Base-by-base conservation (phyloP, 2,329 filamentous ascomycete species). In the Chalaropsis ovoidea region DNA sequence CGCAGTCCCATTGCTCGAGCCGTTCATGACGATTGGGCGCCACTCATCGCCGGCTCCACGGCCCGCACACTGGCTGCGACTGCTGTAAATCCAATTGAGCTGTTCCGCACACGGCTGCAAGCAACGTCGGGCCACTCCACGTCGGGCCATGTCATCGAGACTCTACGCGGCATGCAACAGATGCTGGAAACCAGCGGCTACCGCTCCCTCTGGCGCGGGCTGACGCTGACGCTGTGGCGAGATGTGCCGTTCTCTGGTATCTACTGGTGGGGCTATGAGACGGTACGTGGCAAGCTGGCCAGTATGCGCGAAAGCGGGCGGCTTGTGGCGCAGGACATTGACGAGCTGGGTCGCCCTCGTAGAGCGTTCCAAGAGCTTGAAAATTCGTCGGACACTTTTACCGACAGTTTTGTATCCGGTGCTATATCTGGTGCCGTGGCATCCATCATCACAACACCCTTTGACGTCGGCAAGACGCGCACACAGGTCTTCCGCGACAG, bases 261-360 rank as follows among this genome's bases (percentile, higher is more conserved):
- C 56, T 99, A 99, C 78, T 99, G 94, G 94, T 95, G 89, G 86
- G 93, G 94, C 13, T 99, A 99, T 74, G 94, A 99, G 77, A 85
- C 83, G 19, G 86, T 93, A 65, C 85, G 91, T 64, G 84, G 86
- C 27, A 77, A 78, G 63, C 76, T 97, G 66, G 87, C 86, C 0
- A 86, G 92, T 70, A 76, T 84, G 61, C 63, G 61, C 19, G 66
- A 64, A 39, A 47, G n/a, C 39, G 47, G 49, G 22, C 65, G 65
- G 4, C 35, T 60, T 24, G 58, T 8, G 13, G 35, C 63, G 7
- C 61, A 67, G 35, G 62, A 64, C 19, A 41, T 67, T 31, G 65
- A 67, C 41, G 65, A 66, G 41, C 47, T 66, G 13, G 49, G 61
- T 10, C 61, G 65, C 1, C 22, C 56, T 13, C 76, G 80, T n/a